Conservation (phyloP, 1,284 basidiomycete genomes). For the Moniliella sp. region DNA sequence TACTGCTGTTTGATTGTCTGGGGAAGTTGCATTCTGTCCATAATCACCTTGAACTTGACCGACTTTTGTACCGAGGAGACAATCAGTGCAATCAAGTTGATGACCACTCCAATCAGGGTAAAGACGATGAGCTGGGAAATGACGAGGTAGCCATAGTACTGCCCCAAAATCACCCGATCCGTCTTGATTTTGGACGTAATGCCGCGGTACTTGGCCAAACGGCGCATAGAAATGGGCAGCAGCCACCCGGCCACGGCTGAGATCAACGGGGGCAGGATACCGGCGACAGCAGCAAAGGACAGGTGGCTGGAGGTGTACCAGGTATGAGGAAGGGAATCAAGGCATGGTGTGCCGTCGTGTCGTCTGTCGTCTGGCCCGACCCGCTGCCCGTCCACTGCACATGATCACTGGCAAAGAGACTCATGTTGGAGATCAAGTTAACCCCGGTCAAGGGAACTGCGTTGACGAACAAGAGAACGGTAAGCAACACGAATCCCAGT, state of each 20-base stretch:
- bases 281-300: slow-evolving; percentile 24
- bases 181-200: slow-evolving; percentile 17
- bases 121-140: slow-evolving; percentile 31
- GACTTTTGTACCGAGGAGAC: too few relatives aligned
- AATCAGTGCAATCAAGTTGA: slow-evolving; percentile 15
- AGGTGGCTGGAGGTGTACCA: slow-evolving; percentile 13
- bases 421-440: slow-evolving; percentile 25
- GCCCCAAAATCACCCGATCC: slow-evolving; percentile 15
- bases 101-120: slow-evolving; percentile 18
- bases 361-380: too few relatives aligned
- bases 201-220: slow-evolving; percentile 27
- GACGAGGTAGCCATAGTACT: slow-evolving; percentile 27
- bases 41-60: too few relatives aligned
- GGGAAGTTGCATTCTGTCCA: too few relatives aligned
- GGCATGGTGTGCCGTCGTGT: too few relatives aligned
- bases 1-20: slow-evolving; percentile 19
- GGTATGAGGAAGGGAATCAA: slow-evolving; percentile 9
- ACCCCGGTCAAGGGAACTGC: slow-evolving; percentile 20
- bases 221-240: slow-evolving; percentile 23
- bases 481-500: slow-evolving; percentile 15
- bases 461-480: slow-evolving; percentile 22
- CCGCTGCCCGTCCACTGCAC: too few relatives aligned
- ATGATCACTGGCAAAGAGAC: slow-evolving; percentile 8
- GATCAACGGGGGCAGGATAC: slow-evolving; percentile 24
- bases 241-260: slow-evolving; percentile 18